Base-by-base conservation (phyloP, 2,329 filamentous ascomycete genomes). In the Cercospora beticola region DNA sequence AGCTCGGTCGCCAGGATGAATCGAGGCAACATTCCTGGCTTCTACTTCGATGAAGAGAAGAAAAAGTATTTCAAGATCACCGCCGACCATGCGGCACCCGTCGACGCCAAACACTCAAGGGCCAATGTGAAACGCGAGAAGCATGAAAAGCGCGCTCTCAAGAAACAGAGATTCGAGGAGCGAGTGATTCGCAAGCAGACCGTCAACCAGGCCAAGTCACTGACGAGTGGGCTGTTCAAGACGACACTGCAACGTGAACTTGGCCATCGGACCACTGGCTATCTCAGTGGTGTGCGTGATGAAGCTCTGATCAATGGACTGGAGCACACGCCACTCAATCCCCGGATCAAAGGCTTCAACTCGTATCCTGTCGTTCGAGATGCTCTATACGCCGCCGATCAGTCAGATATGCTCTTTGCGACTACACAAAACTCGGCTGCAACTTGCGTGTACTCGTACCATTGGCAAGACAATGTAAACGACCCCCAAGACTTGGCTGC, bases 31-130 rank as follows among this genome's bases (percentile, higher is more conserved):
- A 79, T 85, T n/a, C 83, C 83, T 4, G 84, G 84, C 18, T 65
- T 49, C 56, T 69, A 68, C 28, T 68, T 77, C 69, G 81, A 85
- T 69, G 71, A 75, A 36, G 81, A 82, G 46, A 85, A 83, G 75
- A 78, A 79, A 61, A 85, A 84, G 68, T 85, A 86, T 74, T 86
- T 85, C 78, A 80, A 79, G 43, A 81, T 85, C 23, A 78, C 81
- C 63, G 76, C 78, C 16, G 76, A 80, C 30, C 78, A 81, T 76
- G 63, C 75, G 61, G 75, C 78, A 40, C 73, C 79, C 52, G 64
- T 71, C 10, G 73, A 73, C 6, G 74, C 78, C 4, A 82, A 81
- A 67, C 83, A 85, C 72, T 79, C 81, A 0, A 72, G 75, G 14
- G 74, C 79, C 10, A 83, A 82, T 59, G 77, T 84, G 8, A 73